These are phyloP conservation scores for Guyanaporus albipodus DNA, from an alignment of 768 basidiomycete species.

Conservation along the genomic window DNA sequence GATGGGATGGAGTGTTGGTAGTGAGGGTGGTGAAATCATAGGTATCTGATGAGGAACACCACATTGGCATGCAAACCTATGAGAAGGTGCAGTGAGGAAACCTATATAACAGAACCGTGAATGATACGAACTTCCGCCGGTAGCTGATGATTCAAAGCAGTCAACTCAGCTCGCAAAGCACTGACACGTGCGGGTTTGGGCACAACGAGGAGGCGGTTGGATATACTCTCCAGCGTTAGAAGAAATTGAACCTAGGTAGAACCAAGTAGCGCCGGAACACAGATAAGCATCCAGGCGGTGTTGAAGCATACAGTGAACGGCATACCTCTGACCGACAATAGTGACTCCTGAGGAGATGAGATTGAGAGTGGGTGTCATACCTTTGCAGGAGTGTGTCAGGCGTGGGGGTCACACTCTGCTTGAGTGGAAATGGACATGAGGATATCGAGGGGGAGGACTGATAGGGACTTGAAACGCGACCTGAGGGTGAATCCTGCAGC, in stretches of 20 bases:
- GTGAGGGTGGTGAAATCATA: slow-evolving; percentile 31
- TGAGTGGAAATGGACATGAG: slow-evolving; percentile 41
- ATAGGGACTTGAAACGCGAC: slow-evolving; percentile 43
- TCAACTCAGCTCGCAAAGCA: slow-evolving; percentile 94
- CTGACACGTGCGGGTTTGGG: slow-evolving; percentile 93
- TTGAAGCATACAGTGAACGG: slow-evolving; percentile 3
- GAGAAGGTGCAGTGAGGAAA: slow-evolving; percentile 6
- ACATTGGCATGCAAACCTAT: slow-evolving; percentile 85
- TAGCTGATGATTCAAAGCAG: slow-evolving; percentile 90
- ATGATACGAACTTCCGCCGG: slow-evolving; percentile 77
- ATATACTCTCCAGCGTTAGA: slow-evolving; percentile 86
- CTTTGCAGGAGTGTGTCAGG: slow-evolving; percentile 59
- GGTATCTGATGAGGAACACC: slow-evolving; percentile 73
- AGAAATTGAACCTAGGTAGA: slow-evolving; percentile 72
- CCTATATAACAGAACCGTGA: background rate
- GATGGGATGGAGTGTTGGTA: slow-evolving; percentile 62
- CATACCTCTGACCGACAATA: slow-evolving; percentile 84
- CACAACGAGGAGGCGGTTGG: slow-evolving; percentile 84
- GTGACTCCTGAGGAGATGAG: slow-evolving; percentile 74
- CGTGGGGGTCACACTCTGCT: slow-evolving; percentile 40
- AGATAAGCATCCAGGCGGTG: background rate
- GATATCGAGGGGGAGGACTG: slow-evolving; percentile 73
- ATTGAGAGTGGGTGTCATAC: slow-evolving; percentile 66
- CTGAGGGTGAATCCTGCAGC: slow-evolving; percentile 49
- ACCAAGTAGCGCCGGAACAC: background rate